Evolutionary conservation across 2,329 filamentous ascomycete species (phyloP), one percentile per base, ranked within the genome.

Genomic region (Zymoseptoria crescenta): DNA sequence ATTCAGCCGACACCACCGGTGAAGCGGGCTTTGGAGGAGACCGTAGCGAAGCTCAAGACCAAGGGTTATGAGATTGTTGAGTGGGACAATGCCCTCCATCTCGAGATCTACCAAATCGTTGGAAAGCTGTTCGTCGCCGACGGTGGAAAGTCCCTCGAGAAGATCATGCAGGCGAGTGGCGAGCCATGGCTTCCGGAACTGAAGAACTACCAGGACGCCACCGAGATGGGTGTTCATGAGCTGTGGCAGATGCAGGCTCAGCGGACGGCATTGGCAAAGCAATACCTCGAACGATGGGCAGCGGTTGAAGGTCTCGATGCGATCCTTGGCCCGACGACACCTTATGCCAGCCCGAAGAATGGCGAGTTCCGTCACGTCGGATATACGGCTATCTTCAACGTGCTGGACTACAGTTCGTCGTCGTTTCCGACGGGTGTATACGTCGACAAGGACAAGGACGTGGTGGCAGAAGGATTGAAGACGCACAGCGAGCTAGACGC

Each of bases 1-100:
- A 81, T 86, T 0, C 79, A 76, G 63, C 83, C 83, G 1, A 83
- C 85, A 59, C 84, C 84, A 0, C 84, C 84, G 0, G 77, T 86
- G 45, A 73, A 73, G 0, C 74, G 85, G 49, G 85, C 84, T 0
- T 67, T 89, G 48, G 74, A 76, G 56, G 78, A 83, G 55, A 77
- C 83, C 0, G 80, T 80, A 0, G 76, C 78, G 10, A 80, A 80
- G 69, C 64, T 87, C 59, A 75, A 74, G 66, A 63, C 72, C 60
- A 75, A 79, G 35, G 76, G 80, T 19, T 77, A 83, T 64, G 79
- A 86, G 52, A 69, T 86, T 58, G 73, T 86, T 3, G 79, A 84
- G 3, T 82, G 83, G 79, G 70, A 81, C 64, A 72, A 81, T 21
- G 75, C 78, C 63, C 76, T 80, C 56, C 85, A 86, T 63, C 68